phyloP scores from a whole-genome alignment of 1,284 basidiomycete species.

The Pseudozyma sp. region DNA sequence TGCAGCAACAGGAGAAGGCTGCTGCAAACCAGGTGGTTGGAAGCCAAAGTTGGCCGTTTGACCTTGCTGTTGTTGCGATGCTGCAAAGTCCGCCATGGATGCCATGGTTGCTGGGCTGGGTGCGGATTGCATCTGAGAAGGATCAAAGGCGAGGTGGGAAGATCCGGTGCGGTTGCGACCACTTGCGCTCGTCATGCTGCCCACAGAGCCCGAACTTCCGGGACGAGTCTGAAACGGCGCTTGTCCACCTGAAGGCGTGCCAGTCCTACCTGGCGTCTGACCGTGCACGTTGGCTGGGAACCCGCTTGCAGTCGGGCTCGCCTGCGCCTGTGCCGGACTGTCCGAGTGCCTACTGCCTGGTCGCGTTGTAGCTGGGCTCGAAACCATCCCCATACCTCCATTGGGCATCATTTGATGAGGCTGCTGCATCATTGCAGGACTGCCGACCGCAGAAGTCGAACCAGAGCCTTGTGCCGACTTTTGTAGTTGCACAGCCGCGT shows the following conservation, averaged over 20 bases:
- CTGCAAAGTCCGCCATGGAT: conserved; percentile 18
- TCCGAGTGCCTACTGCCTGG: conserved; percentile 30
- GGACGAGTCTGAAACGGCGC: conserved; percentile 25
- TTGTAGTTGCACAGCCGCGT: conserved; percentile 42
- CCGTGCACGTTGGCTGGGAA: conserved; percentile 11
- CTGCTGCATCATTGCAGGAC: conserved; percentile 22
- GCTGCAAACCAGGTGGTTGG: conserved; percentile 27
- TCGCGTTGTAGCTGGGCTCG: conserved; percentile 24
- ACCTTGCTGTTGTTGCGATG: conserved; percentile 14
- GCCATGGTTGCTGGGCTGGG: conserved; percentile 29
- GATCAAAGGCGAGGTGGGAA: conserved; percentile 27
- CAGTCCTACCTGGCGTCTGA: conserved; percentile 10
- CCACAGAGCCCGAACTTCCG: conserved; percentile 40
- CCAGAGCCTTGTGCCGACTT: conserved; percentile 15
- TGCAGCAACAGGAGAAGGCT: conserved; percentile 15
- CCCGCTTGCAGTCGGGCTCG: conserved; percentile 24
- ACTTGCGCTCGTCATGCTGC: conserved; percentile 35
- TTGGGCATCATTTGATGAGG: conserved; percentile 10
- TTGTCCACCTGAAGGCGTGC: conserved; percentile 24
- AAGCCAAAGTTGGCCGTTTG: conserved; percentile 26
- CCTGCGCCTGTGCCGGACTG: conserved; percentile 31
- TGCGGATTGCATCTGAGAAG: conserved; percentile 38
- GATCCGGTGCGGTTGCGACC: conserved; percentile 38
- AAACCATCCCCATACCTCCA: conserved; percentile 12
- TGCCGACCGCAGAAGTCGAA: conserved; percentile 4